Base-by-base conservation (phyloP, 352 stramenopile species). In the Globisporangium nunn region DNA sequence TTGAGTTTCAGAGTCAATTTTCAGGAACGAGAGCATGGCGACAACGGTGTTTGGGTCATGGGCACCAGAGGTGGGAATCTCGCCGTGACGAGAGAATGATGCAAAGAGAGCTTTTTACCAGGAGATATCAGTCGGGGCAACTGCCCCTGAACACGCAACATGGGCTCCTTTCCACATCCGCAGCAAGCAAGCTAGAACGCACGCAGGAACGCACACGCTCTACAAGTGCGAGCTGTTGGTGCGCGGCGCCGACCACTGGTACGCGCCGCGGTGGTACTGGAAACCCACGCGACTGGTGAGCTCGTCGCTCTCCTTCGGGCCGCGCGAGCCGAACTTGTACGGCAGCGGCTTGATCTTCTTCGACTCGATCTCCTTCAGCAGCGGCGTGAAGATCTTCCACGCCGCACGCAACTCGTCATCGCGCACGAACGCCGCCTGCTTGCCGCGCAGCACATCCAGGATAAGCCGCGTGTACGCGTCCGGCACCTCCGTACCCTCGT, bases 331-430 rank as follows among this genome's bases (percentile, higher is more conserved):
- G 54, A 95, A 96, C 46, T 81, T 68, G 72, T 99, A 99, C 30
- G 78, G 72, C 49, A 96, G 59, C n/a, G 97, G 95, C 56, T 82
- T 75, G 28, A 98, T 72, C 62, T 95, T 94, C 64, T 97, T 77
- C 50, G 54, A 53, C 57, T 99, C 96, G 61, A 99, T 98, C 64
- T 91, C 68, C 58, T 99, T 76, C n/a, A 99, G 78, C 41, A 99
- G 68, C 28, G 96, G 97, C 45, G 96, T 98, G 67, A 99, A 99
- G 53, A 99, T 98, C 67, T 98, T 91, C 97, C 97, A 99, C 48
- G 91, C 85, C 6, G 91, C 82, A 41, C 87, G 78, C 41, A 99
- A 76, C 77, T 99, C 97, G 65, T 99, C 97, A 57, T 96, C 88
- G 29, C 96, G 84, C 45, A 99, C 96, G 74, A 99, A 99, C n/a